Conservation (phyloP, 805 yeast genomes). For the Nakazawaea holstii region DNA sequence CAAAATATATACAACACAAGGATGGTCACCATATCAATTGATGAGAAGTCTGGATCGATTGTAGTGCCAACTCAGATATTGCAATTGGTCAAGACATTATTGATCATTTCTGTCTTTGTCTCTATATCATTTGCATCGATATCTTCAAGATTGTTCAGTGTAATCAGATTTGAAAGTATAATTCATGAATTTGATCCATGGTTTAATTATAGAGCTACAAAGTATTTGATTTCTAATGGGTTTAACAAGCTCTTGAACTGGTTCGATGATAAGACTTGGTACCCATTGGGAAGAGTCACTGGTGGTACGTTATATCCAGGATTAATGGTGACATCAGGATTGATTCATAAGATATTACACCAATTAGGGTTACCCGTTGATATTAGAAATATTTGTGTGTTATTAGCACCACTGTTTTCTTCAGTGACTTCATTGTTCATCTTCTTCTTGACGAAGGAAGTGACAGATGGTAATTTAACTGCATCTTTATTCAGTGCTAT, state of each 20-base stretch:
- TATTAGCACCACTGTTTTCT: slow-evolving; percentile 94
- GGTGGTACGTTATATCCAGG: slow-evolving; percentile 99
- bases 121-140: slow-evolving; percentile 88
- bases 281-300: slow-evolving; percentile 97
- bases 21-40: slow-evolving; percentile 9
- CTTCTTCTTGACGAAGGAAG: slow-evolving; percentile 80
- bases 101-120: slow-evolving; percentile 64
- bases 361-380: slow-evolving; percentile 78
- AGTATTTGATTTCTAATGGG: slow-evolving; percentile 76
- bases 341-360: slow-evolving; percentile 70
- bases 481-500: slow-evolving; percentile 92
- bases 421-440: slow-evolving; percentile 90
- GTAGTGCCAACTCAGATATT: slow-evolving; percentile 11
- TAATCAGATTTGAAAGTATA: slow-evolving; percentile 89
- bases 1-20: not conserved
- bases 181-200: slow-evolving; percentile 98
- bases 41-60: slow-evolving; percentile 6
- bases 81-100: slow-evolving; percentile 28
- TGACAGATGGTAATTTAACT: slow-evolving; percentile 64
- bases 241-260: slow-evolving; percentile 92
- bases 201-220: slow-evolving; percentile 97
- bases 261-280: slow-evolving; percentile 99
- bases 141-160: slow-evolving; percentile 91
- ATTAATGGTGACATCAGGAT: slow-evolving; percentile 94
- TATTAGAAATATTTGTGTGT: slow-evolving; percentile 91